Percentiles rank a stretch among this genome's conserved stretches.
These are phyloP conservation scores for Excoecaria cochinchinensis DNA, from an alignment of 345 rosid genomes.

Conservation along the genomic window DNA sequence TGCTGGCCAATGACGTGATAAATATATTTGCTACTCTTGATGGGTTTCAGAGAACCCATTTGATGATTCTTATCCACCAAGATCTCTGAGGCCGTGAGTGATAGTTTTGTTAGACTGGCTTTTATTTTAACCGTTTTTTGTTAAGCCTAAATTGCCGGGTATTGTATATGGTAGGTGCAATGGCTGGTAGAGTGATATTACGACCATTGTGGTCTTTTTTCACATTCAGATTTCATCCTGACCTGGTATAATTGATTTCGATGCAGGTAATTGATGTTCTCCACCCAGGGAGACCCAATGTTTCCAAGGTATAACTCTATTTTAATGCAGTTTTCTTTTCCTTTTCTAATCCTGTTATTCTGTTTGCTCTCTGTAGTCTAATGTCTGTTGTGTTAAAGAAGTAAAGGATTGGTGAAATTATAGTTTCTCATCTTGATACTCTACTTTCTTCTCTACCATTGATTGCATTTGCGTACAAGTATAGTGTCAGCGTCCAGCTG, in stretches of 20 bases:
- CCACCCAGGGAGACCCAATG: conserved; percentile 94
- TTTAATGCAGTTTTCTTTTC: not conserved
- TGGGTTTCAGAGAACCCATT: conserved; percentile 16
- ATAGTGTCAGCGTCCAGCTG: too few species aligned
- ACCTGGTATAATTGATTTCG: not conserved
- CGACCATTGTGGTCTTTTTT: not conserved
- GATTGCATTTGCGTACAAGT: too few species aligned
- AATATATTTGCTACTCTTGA: conserved; percentile 24
- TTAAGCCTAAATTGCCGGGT: not conserved
- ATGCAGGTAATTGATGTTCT: conserved; percentile 88
- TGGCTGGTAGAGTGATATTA: not conserved
- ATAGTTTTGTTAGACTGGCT: not conserved
- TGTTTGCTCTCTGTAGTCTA: not conserved
- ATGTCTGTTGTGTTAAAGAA: too few species aligned
- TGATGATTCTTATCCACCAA: conserved; percentile 16
- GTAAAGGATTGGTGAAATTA: too few species aligned
- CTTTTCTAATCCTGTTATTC: not conserved
- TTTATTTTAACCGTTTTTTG: not conserved
- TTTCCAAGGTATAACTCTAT: conserved; percentile 61
- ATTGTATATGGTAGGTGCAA: not conserved
- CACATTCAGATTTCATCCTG: not conserved
- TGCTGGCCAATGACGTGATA: conserved; percentile 19
- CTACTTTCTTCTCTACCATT: too few species aligned
- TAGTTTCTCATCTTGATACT: too few species aligned
- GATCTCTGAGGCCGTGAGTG: conserved; percentile 23